Evolutionary conservation across 345 rosid species (phyloP), one percentile per base, ranked within the genome.

Genomic region (Melastoma malabathricum): DNA sequence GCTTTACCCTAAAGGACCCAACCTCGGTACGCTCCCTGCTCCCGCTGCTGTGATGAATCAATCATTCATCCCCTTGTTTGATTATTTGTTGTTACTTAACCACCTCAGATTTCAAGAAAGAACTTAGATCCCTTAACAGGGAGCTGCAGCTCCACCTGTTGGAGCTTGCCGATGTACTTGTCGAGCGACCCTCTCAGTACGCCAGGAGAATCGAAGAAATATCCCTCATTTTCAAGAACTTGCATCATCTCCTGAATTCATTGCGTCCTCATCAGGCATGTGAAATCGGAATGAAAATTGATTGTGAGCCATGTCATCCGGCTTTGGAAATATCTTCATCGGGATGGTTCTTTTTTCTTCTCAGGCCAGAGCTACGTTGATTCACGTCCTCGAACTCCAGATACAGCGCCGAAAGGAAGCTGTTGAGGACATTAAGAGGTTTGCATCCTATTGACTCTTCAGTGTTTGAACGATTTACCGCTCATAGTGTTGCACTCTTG

Each of bases 161-260:
- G 72, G 95, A 84, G 67, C 93, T 92, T 53, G 84, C 95, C 43
- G 98, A 92, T 73, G 89, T 82, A 62, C 93, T 84, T 64, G 89
- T 92, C 58, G 98, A 82, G 62, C 82, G 96, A 50, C 98, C 96
- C 13, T 87, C 98, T 47, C 95, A 87, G 59, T 92, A 87, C 54
- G 98, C 96, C 4, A 80, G 95, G 74, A 75, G 88, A 63, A 89
- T 84, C 31, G 96, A 86, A 63, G 95, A 92, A 18, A 77, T 92
- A 23, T 92, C 96, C 46, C 82, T 89, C 2, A 74, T 92, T 45
- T 92, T 84, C 69, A 87, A 87, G 78, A 92, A 92, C 54, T 68
- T 87, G 76, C 98, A 92, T 69, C 95, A 92, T 69, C 84, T 92
- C 62, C 93, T 92, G 48, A 92, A 92, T 72, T 92, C 89, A 13